Conservation (phyloP, 2,329 filamentous ascomycete genomes). For the Drechslerella dactyloides region DNA sequence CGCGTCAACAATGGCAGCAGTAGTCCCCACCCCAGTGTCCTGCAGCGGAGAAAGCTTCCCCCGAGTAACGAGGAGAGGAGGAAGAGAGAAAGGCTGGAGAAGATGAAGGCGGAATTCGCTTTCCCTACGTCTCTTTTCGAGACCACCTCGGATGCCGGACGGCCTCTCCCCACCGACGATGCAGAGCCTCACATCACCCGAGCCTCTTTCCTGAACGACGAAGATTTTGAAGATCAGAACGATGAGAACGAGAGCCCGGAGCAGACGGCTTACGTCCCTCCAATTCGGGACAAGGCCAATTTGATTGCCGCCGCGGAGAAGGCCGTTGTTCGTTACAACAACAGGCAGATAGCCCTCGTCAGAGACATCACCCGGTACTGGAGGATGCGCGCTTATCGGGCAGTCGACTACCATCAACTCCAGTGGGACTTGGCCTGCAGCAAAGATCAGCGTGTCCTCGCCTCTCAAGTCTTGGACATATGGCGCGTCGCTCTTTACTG, state of each 20-base stretch:
- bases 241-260: conserved; percentile 26
- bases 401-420: conserved; percentile 35
- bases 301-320: conserved; percentile 40
- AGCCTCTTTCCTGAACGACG: conserved; percentile 39
- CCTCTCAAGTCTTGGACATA: conserved; percentile 42
- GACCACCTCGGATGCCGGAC: conserved; percentile 22
- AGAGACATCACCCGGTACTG: conserved; percentile 35
- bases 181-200: conserved; percentile 34
- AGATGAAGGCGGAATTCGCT: conserved; percentile 49
- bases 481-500: conserved; percentile 37
- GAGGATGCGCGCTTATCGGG: conserved; percentile 30
- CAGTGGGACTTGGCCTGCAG: conserved; percentile 47
- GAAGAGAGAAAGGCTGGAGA: conserved; percentile 35
- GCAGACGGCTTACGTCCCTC: conserved; percentile 40
- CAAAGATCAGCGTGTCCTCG: conserved; percentile 41
- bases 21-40: conserved; percentile 31
- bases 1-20: conserved; percentile 41
- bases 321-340: conserved; percentile 36
- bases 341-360: conserved; percentile 21
- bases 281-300: conserved; percentile 34
- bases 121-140: conserved; percentile 45
- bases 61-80: conserved; percentile 36
- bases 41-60: conserved; percentile 39
- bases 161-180: conserved; percentile 23
- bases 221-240: conserved; percentile 47